phyloP scores from a whole-genome alignment of 805 yeast genomes.

The Jamesozyma piceae region DNA sequence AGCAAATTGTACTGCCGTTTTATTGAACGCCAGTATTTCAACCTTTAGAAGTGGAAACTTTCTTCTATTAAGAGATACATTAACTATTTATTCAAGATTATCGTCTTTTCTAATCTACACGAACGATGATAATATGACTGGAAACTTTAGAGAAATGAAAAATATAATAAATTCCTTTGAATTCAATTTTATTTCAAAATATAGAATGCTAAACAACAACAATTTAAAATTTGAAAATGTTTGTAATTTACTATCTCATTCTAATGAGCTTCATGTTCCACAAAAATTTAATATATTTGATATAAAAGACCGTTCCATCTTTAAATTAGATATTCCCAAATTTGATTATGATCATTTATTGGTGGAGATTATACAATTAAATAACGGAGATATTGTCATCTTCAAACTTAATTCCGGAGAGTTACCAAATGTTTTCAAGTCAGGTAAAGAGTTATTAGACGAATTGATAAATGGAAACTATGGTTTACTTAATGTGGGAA shows the following conservation, averaged over 20 bases:
- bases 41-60: constrained; percentile 3
- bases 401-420: constrained; percentile 19
- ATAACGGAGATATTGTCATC: constrained; percentile 22
- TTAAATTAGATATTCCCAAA: constrained; percentile 15
- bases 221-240: constrained; percentile 17
- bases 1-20: not conserved
- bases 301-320: constrained; percentile 16
- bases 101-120: not conserved
- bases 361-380: constrained; percentile 22
- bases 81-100: constrained; percentile 1
- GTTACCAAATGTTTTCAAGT: constrained; percentile 6
- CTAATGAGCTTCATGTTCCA: constrained; percentile 11
- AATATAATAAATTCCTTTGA: constrained; percentile 3
- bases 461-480: constrained; percentile 9
- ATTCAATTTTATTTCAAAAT: constrained; percentile 4
- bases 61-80: not conserved
- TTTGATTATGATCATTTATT: constrained; percentile 10
- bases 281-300: constrained; percentile 13
- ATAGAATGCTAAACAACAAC: constrained; percentile 8
- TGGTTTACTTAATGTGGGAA: constrained; percentile 15
- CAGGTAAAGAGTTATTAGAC: constrained; percentile 8
- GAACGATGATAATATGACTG: not conserved
- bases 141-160: constrained; percentile 2
- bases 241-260: constrained; percentile 18
- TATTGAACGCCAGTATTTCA: constrained; percentile 1